A percentile compares a stretch with the other conserved stretches of the same genome.
These are phyloP conservation scores for Colletotrichum falcatum DNA, from an alignment of 2,329 filamentous ascomycete genomes.

Conservation along the genomic window DNA sequence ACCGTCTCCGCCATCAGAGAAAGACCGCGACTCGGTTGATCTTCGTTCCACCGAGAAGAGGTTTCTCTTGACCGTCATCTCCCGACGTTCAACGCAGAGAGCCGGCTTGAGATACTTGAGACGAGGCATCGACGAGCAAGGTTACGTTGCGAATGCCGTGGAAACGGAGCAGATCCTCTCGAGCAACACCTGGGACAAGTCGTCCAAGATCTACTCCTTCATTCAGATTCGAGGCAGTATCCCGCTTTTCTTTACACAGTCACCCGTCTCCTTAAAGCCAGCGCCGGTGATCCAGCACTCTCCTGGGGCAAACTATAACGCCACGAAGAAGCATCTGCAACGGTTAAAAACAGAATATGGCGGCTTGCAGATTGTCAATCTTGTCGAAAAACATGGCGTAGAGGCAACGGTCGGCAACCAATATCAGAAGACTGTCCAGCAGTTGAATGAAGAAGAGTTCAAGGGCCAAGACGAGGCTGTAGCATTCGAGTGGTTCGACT, in stretches of 20 bases:
- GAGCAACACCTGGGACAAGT: slow-evolving; percentile 71
- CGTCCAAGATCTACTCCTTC: slow-evolving; percentile 80
- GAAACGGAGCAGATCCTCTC: slow-evolving; percentile 97
- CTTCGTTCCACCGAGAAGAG: slow-evolving; percentile 63
- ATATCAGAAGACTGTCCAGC: slow-evolving; percentile 76
- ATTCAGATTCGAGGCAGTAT: slow-evolving; percentile 91
- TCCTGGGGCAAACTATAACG: slow-evolving; percentile 79
- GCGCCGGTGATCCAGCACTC: slow-evolving; percentile 86
- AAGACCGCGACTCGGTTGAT: slow-evolving; percentile 51
- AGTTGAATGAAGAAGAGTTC: slow-evolving; percentile 72
- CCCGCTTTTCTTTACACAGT: slow-evolving; percentile 94
- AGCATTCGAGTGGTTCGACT: slow-evolving; percentile 96
- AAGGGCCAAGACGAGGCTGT: slow-evolving; percentile 59
- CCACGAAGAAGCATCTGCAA: slow-evolving; percentile 84
- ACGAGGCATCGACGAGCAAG: slow-evolving; percentile 90
- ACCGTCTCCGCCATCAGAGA: slow-evolving; percentile 45
- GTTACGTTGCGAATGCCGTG: slow-evolving; percentile 88
- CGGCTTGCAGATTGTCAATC: slow-evolving; percentile 79
- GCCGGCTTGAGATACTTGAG: slow-evolving; percentile 91
- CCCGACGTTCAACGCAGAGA: slow-evolving; percentile 86
- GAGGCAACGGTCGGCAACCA: slow-evolving; percentile 83
- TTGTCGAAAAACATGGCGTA: slow-evolving; percentile 89
- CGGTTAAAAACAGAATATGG: slow-evolving; percentile 78
- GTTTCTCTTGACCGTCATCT: slow-evolving; percentile 89
- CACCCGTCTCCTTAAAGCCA: slow-evolving; percentile 92